Evolutionary conservation across 495 filamentous ascomycete genomes (phyloP), one percentile per base, ranked within the genome.

Genomic region (Aspergillus egyptiacus): DNA sequence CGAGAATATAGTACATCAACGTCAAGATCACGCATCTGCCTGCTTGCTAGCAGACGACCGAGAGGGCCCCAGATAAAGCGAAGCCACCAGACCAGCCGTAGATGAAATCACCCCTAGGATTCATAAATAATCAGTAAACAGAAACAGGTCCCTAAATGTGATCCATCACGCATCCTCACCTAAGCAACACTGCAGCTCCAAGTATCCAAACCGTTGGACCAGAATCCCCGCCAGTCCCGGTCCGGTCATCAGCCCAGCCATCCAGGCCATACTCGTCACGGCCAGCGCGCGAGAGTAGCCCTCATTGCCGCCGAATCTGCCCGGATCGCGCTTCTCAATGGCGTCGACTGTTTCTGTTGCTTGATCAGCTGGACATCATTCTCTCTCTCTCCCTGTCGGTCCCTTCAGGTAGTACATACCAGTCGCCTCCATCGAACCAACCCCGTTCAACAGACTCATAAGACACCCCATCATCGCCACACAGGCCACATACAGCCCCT

Each of bases 281-380:
- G 68, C 57, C 32, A 67, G 53, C 11, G 64, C 69, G 24, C 66
- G 63, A 6, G 71, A 69, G 20, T 67, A 68, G 1, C 66, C 68
- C 3, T 65, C 68, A 20, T 65, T 53, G 1, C 51, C 53, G 6
- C 69, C 68, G 18, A 68, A 69, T 22, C 66, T 57, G 0, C 65
- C 64, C 0, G 63, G 67, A 7, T 63, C 14, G 2, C 53, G 30
- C 0, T 27, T 38, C 25, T 63, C 53, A 0, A 62, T n/a, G 4
- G 61, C 55, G 18, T 69, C 59, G 10, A 73, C 20, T 20, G 19
- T 22, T 14, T 36, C 43, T 20, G 11, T 7, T 38, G 6, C 5
- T 35, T 35, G 2, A 9, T 41, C 13, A 28, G 5, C 39, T 22
- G 17, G 1, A n/a, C n/a, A n/a, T n/a, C n/a, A n/a, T n/a, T n/a